Conservation (phyloP, 169 alveolate species). For the Theileria sp. region DNA sequence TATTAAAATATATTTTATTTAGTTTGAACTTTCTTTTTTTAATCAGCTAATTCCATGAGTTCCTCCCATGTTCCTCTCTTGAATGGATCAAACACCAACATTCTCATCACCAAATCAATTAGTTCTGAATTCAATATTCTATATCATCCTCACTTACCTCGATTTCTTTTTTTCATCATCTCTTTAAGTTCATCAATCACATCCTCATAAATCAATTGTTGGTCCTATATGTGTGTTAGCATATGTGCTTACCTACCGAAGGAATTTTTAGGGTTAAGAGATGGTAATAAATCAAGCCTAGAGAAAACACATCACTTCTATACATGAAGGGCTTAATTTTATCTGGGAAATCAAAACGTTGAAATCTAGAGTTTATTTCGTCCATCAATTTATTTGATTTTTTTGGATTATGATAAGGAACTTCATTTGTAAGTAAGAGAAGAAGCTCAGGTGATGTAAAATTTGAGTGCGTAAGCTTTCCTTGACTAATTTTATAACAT, state of each 20-base stretch:
- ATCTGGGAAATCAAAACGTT: conserved; percentile 10
- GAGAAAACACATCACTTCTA: conserved; percentile 19
- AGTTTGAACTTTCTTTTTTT: background rate
- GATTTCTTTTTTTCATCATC: conserved; percentile 6
- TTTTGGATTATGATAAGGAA: conserved; percentile 5
- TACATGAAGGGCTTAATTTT: conserved; percentile 17
- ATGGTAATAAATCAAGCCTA: conserved; percentile 20
- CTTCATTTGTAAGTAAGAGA: conserved; percentile 4
- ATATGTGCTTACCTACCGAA: background rate
- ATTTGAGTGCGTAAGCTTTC: background rate
- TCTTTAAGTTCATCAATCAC: conserved; percentile 10
- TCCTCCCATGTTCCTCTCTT: conserved; percentile 19
- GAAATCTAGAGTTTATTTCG: background rate
- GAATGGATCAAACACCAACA: conserved; percentile 24
- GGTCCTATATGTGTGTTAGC: background rate
- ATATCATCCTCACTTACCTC: background rate
- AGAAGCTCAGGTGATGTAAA: conserved; percentile 26
- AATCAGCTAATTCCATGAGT: conserved; percentile 1
- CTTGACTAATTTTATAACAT: conserved; percentile 17
- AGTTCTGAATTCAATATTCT: background rate
- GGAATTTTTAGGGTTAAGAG: conserved; percentile 27
- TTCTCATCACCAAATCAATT: conserved; percentile 29
- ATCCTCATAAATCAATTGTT: conserved; percentile 14
- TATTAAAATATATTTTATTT: background rate
- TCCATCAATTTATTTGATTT: conserved; percentile 1